These are phyloP conservation scores for Asterochloris sp. DNA, from an alignment of 139 green algal genomes.

Conservation along the genomic window DNA sequence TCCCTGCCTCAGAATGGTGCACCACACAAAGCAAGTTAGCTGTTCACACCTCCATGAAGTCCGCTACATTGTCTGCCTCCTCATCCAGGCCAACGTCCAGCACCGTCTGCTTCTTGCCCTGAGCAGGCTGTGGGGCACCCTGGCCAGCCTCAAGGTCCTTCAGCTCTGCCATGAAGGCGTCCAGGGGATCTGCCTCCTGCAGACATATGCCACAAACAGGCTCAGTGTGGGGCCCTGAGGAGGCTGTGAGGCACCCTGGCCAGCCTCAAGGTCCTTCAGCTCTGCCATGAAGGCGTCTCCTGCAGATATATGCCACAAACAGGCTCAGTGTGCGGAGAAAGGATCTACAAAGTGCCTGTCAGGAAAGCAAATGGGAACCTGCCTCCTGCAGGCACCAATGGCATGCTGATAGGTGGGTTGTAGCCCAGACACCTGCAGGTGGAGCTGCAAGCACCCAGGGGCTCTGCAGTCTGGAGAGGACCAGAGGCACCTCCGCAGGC, in stretches of 20 bases:
- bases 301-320: neutral
- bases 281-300: conserved; percentile 80
- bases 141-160: conserved; percentile 39
- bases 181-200: conserved; percentile 69
- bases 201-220: neutral
- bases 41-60: conserved; percentile 40
- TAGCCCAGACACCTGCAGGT: too few relatives aligned
- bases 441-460: too few relatives aligned
- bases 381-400: too few relatives aligned
- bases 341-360: too few relatives aligned
- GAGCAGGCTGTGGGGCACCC: neutral
- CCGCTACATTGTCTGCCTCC: conserved; percentile 47
- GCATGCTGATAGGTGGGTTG: too few relatives aligned
- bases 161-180: conserved; percentile 84
- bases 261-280: conserved; percentile 49
- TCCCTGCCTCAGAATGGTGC: too few relatives aligned
- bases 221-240: too few relatives aligned
- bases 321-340: too few relatives aligned
- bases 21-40: too few relatives aligned
- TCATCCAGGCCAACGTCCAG: conserved; percentile 34
- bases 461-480: too few relatives aligned
- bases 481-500: too few relatives aligned
- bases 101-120: conserved; percentile 7
- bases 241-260: conserved; percentile 15
- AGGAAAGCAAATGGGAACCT: too few relatives aligned